Evolutionary conservation across 164 flowering plant genomes (phyloP).

Genomic region (Vitis cinerea): DNA sequence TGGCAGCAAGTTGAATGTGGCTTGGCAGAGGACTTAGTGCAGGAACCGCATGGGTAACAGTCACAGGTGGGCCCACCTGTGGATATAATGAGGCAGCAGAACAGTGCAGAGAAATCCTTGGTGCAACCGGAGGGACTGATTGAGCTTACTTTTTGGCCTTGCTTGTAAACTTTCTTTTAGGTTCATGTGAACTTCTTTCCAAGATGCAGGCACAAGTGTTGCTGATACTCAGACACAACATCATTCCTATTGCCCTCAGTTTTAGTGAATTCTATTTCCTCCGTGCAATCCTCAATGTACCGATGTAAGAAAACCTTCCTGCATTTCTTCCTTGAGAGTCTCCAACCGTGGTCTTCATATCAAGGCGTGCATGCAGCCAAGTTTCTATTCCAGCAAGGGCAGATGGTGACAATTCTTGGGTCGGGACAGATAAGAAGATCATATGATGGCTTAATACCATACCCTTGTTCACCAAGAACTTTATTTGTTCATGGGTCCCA

Average conservation of each 20-base stretch:
- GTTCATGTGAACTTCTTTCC: constrained; percentile 8
- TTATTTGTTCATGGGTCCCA: constrained; percentile 18
- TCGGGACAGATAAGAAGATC: constrained; percentile 32
- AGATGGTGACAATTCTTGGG: constrained; percentile 22
- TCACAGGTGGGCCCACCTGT: constrained; percentile 33
- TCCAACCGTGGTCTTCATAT: no score
- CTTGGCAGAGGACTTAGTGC: constrained; percentile 53
- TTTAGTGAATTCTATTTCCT: no score
- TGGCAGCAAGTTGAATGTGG: neutral
- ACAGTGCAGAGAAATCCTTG: constrained; percentile 35
- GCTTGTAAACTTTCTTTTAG: constrained; percentile 16
- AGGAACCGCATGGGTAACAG: constrained; percentile 24
- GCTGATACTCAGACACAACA: neutral
- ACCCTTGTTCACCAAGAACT: constrained; percentile 21
- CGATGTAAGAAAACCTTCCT: no score
- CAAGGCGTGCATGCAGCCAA: no score
- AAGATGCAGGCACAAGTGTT: constrained; percentile 26
- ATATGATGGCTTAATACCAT: constrained; percentile 26
- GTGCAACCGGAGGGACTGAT: constrained; percentile 34
- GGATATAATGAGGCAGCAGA: constrained; percentile 29
- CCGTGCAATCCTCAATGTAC: no score
- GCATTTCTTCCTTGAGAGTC: no score
- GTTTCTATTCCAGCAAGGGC: neutral
- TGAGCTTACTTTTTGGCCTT: constrained; percentile 27
- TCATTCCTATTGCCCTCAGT: no score